Base-by-base conservation (phyloP, 495 filamentous ascomycete genomes). In the Glutinoglossum americanum region DNA sequence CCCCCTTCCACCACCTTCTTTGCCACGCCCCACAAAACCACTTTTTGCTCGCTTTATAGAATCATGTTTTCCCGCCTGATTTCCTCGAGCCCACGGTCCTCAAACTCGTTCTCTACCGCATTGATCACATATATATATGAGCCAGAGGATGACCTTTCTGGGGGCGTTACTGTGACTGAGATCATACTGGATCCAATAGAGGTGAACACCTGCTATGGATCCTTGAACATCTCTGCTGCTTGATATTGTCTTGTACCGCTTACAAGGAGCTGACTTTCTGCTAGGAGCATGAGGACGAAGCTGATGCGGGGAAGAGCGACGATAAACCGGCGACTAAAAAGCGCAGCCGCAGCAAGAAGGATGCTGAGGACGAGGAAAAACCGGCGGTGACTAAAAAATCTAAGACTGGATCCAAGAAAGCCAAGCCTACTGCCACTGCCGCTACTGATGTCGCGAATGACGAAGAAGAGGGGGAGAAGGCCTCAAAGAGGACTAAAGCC, bases 331-430 rank as follows among this genome's bases (percentile, higher is more conserved):
- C 57, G 8, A 60, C 53, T 9, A 77, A 73, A 67, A 72, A 74
- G 64, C 68, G 73, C 58, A 63, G 69, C 59, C 65, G 70, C 61
- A 55, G 66, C 62, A 68, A 72, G 62, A 61, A 59, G 56, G 61
- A 68, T 37, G 59, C 54, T 26, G 64, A 61, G 27, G 55, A 65
- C 17, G 65, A 64, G 51, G 62, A 62, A 53, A 61, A 67, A 47
- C 63, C 72, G 39, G 67, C 64, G 7, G 49, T 57, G 26, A 54
- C 53, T 37, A 67, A 64, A 51, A 67, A 60, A 60, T 28, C 56
- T n/a, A 58, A 64, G 23, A 53, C 49, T 28, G 49, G 13, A 28
- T 47, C 60, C 13, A 69, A 71, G 60, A 65, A 67, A 55, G 60
- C 61, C 9, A 67, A 65, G 30, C 61, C 30, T 23, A 60, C 58